Evolutionary conservation across 176 grass and related monocot genomes (phyloP), one percentile per base, ranked within the genome.

Genomic region (Urochloa ruziziensis): DNA sequence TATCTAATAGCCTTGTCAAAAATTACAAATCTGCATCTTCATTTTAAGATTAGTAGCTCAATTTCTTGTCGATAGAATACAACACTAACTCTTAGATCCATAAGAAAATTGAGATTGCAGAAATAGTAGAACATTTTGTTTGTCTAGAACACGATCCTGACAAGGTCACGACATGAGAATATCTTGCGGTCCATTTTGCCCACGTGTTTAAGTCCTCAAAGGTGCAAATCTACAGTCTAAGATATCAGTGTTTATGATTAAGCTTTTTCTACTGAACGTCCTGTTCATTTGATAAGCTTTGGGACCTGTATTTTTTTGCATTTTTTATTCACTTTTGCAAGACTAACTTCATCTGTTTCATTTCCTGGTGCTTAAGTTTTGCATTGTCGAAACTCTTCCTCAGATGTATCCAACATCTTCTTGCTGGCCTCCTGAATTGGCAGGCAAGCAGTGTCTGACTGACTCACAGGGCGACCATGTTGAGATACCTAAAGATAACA

Each of bases 401-500:
- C 71, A 93, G 88, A 83, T 82, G 12, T 72, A 87, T 62, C 35
- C 68, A 84, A 37, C n/a, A 53, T 53, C 75, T 87, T 43, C 80
- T 63, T 80, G 71, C 66, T 90, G 88, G 84, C 74, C 88, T 64
- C 84, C 85, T 78, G 34, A 74, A 36, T 54, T 49, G 76, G 60
- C 77, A 85, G 79, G 77, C 62, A 79, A 44, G n/a, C 61, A 84
- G 13, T 58, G n/a, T 80, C 2, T 4, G 7, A 40, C 10, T 37
- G 64, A 76, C 18, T 63, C 58, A 12, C 61, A 90, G 53, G 14
- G 2, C 53, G 84, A 90, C 75, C 76, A 88, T 72, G 87, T 94
- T 54, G 80, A 82, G 44, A 85, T 90, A 91, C 89, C 92, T 37
- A 88, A 82, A 44, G 89, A 94, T 88, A 85, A 88, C 34, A 83